A percentile compares a stretch with the other conserved stretches of the same genome.
Conservation (phyloP, 768 basidiomycete species). For the Pulveroboletus frians region DNA sequence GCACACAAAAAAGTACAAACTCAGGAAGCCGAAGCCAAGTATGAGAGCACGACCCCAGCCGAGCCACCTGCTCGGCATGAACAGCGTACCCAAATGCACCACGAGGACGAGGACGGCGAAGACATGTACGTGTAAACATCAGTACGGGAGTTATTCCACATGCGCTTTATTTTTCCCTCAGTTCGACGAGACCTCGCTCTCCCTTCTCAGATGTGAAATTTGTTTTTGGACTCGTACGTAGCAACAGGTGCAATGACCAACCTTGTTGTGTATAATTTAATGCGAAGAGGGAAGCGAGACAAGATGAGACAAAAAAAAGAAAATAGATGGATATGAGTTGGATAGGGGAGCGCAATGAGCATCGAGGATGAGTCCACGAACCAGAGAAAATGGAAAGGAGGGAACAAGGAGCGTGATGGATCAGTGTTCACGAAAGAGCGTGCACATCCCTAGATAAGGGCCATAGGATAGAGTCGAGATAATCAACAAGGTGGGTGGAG, state of each 20-base stretch:
- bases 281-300: slow-evolving; percentile 2
- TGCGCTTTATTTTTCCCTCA: too few species aligned
- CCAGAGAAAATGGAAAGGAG: not conserved
- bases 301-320: not conserved
- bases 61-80: slow-evolving; percentile 4
- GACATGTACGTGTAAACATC: slow-evolving; percentile 24
- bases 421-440: not conserved
- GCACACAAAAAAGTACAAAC: slow-evolving; percentile 27
- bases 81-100: slow-evolving; percentile 6
- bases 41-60: not conserved
- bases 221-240: slow-evolving; percentile 3
- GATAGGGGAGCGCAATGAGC: slow-evolving; percentile 2
- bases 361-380: slow-evolving; percentile 8
- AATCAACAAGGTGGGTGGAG: not conserved
- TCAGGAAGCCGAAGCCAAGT: slow-evolving; percentile 16
- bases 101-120: slow-evolving; percentile 7
- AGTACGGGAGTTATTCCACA: not conserved
- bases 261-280: slow-evolving; percentile 9
- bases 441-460: too few species aligned
- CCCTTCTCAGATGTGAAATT: too few species aligned
- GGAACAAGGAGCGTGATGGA: slow-evolving; percentile 8
- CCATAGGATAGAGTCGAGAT: slow-evolving; percentile 3
- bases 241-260: slow-evolving; percentile 1
- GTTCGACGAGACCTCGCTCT: too few species aligned
- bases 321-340: not conserved